These are phyloP conservation scores for Decorospora gaudefroyi DNA, from an alignment of 2,329 filamentous ascomycete genomes.

Conservation along the genomic window DNA sequence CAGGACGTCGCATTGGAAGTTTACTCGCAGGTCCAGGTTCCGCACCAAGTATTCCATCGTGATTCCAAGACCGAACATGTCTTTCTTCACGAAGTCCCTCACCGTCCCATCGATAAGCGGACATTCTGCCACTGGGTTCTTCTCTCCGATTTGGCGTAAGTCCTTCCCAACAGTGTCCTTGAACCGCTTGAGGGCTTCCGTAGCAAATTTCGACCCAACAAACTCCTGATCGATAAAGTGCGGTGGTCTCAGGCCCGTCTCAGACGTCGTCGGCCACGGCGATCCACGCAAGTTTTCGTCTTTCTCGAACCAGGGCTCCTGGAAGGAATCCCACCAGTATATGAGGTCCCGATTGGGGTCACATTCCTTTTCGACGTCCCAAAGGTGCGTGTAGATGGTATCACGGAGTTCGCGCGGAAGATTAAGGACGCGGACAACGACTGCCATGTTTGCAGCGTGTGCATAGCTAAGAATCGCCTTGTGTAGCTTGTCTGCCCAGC, in stretches of 20 bases:
- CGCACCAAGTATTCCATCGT: conserved; percentile 8
- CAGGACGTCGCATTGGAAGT: conserved; percentile 9
- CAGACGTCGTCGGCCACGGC: neutral
- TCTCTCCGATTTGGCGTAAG: conserved; percentile 2
- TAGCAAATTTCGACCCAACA: conserved; percentile 4
- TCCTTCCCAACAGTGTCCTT: conserved; percentile 8
- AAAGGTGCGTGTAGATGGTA: conserved; percentile 8
- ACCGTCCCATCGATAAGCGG: conserved; percentile 3
- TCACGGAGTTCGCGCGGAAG: conserved; percentile 15
- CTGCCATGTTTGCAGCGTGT: conserved; percentile 4
- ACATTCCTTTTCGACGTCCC: neutral
- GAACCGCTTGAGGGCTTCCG: conserved; percentile 7
- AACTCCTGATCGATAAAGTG: conserved; percentile 13
- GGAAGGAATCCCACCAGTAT: conserved; percentile 12
- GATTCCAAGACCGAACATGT: conserved; percentile 7
- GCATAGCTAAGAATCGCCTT: conserved; percentile 1
- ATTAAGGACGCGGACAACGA: conserved; percentile 3
- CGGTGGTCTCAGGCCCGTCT: conserved; percentile 3
- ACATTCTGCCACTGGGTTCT: conserved; percentile 4
- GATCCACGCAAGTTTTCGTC: neutral
- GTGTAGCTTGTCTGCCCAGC: conserved; percentile 3
- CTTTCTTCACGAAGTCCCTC: conserved; percentile 10
- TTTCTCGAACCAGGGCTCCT: conserved; percentile 7
- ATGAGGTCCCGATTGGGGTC: conserved; percentile 6
- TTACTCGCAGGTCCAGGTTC: conserved; percentile 13